A percentile compares a stretch with the other conserved stretches of the same genome.
Evolutionary conservation across 495 filamentous ascomycete species (phyloP).

Genomic region (Aspergillus conjunctus): DNA sequence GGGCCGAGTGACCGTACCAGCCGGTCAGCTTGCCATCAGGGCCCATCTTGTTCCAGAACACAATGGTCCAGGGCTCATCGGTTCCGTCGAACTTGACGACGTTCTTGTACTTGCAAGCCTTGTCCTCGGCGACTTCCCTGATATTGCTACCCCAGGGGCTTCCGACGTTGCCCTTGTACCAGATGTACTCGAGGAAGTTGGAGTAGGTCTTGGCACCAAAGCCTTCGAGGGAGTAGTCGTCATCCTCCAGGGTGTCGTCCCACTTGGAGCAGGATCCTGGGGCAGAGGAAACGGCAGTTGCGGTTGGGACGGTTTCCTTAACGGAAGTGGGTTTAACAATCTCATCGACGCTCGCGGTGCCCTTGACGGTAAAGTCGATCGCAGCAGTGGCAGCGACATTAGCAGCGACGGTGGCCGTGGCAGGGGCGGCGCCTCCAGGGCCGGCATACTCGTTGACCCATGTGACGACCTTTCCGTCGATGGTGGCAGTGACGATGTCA

Average conservation of each 20-base stretch:
- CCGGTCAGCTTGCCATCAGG: slow-evolving; percentile 40
- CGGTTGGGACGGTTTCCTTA: slow-evolving; percentile 13
- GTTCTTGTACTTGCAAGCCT: slow-evolving; percentile 46
- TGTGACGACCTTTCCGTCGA: slow-evolving; percentile 60
- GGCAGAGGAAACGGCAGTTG: slow-evolving; percentile 24
- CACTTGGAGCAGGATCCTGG: slow-evolving; percentile 30
- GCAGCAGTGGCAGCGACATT: slow-evolving; percentile 20
- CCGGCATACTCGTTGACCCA: slow-evolving; percentile 68
- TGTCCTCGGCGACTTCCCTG: slow-evolving; percentile 40
- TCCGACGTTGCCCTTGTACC: slow-evolving; percentile 50
- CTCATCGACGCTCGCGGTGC: slow-evolving; percentile 18
- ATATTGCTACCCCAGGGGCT: slow-evolving; percentile 58
- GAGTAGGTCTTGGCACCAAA: slow-evolving; percentile 34
- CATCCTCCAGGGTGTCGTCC: slow-evolving; percentile 28
- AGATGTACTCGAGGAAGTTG: slow-evolving; percentile 25
- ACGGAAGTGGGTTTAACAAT: slow-evolving; percentile 24
- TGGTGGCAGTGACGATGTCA: slow-evolving; percentile 58
- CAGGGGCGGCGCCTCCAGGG: slow-evolving; percentile 31
- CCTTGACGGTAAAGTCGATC: slow-evolving; percentile 19
- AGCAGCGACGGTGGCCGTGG: slow-evolving; percentile 13
- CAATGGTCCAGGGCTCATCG: slow-evolving; percentile 42
- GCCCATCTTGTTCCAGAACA: slow-evolving; percentile 57
- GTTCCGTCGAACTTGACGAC: slow-evolving; percentile 50
- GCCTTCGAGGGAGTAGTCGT: slow-evolving; percentile 30
- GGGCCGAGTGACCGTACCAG: slow-evolving; percentile 44